Conservation (phyloP, 148 eudicot species). For the Arctostaphylos glauca region DNA sequence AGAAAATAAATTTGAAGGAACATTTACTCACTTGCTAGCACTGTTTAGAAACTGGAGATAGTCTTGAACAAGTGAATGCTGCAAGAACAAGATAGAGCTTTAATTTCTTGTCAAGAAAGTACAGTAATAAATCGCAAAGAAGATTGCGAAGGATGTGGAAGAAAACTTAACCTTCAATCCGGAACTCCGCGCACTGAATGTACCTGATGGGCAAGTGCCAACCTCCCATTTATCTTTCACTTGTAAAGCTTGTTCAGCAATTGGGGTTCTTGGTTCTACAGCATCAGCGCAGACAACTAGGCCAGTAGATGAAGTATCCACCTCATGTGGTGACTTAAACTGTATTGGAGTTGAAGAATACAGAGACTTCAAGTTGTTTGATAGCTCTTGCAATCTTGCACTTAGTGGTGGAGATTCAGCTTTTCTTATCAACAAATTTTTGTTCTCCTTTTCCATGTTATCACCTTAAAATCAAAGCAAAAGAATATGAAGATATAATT, state of each 20-base stretch:
- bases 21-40: conserved; percentile 72
- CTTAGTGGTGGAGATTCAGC: conserved; percentile 70
- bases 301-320: conserved; percentile 25
- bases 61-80: conserved; percentile 70
- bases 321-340: conserved; percentile 32
- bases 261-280: conserved; percentile 63
- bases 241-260: conserved; percentile 13
- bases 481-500: background rate
- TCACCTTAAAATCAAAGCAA: conserved; percentile 11
- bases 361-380: conserved; percentile 57
- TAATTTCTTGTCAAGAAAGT: background rate
- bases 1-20: background rate
- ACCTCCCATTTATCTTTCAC: conserved; percentile 26
- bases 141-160: background rate
- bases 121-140: background rate
- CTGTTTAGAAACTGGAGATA: conserved; percentile 63
- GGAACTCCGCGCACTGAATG: conserved; percentile 39
- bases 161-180: conserved; percentile 61
- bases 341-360: conserved; percentile 51
- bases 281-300: conserved; percentile 30
- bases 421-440: conserved; percentile 12
- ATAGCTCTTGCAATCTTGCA: conserved; percentile 51
- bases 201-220: conserved; percentile 49
- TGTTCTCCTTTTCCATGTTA: conserved; percentile 51
- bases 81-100: conserved; percentile 16